phyloP scores from a whole-genome alignment of 805 yeast species.

The Wickerhamomyces queroliae region DNA sequence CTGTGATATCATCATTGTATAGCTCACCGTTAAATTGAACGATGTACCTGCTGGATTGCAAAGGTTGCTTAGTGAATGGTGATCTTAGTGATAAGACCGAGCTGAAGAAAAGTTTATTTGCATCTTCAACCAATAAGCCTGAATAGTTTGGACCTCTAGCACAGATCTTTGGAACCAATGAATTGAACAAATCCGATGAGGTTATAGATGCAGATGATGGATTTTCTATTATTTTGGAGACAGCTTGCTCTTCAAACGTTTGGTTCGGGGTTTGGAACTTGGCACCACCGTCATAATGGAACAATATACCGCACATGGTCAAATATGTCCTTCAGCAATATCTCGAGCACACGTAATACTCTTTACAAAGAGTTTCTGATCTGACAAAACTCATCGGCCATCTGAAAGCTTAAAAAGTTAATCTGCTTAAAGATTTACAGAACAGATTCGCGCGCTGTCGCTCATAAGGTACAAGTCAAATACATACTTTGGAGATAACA shows the following conservation, averaged over 20 bases:
- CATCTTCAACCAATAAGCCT: constrained; percentile 18
- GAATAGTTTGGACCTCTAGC: constrained; percentile 64
- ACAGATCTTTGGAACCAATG: constrained; percentile 38
- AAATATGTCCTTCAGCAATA: too few species aligned
- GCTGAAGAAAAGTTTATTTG: constrained; percentile 20
- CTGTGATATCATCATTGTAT: constrained; percentile 51
- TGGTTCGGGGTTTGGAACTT: not conserved
- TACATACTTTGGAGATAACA: too few species aligned
- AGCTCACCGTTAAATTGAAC: constrained; percentile 91
- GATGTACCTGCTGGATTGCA: constrained; percentile 29
- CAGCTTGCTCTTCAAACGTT: constrained; percentile 5
- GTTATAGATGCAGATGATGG: too few species aligned
- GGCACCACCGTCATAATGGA: constrained; percentile 21
- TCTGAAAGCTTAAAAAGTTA: too few species aligned
- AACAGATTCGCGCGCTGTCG: too few species aligned
- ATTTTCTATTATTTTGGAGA: not conserved
- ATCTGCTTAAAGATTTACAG: too few species aligned
- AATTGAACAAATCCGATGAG: constrained; percentile 15
- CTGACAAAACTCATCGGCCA: too few species aligned
- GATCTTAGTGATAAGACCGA: constrained; percentile 77
- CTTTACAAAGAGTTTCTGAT: too few species aligned
- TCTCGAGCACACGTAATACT: too few species aligned
- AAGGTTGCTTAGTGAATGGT: constrained; percentile 78
- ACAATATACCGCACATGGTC: constrained; percentile 62
- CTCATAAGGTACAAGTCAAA: too few species aligned